A percentile compares a stretch with the other conserved stretches of the same genome.
Evolutionary conservation across 2,329 filamentous ascomycete species (phyloP).

Genomic region (Byssochlamys sp.): DNA sequence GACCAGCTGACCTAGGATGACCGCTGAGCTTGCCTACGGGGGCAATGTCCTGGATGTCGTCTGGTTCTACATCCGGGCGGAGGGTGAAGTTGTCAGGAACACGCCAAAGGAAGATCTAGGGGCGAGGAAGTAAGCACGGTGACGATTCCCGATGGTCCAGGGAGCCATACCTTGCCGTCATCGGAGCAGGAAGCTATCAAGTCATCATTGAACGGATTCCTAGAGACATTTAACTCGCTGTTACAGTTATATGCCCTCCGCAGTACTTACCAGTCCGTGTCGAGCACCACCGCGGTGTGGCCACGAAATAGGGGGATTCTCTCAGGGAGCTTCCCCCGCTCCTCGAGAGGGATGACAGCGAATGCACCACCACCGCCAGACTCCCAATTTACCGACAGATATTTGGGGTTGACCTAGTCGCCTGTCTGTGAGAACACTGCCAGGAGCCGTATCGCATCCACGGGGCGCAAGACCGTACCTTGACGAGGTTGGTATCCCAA

Average conservation of each 20-base stretch:
- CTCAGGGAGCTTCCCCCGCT: constrained; percentile 84
- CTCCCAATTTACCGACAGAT: constrained; percentile 97
- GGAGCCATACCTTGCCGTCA: constrained; percentile 63
- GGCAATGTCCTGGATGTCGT: constrained; percentile 70
- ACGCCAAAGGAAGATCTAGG: constrained; percentile 80
- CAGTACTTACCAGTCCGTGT: constrained; percentile 79
- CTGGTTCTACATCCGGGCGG: constrained; percentile 61
- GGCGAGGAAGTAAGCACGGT: constrained; percentile 10
- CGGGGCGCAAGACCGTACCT: constrained; percentile 50
- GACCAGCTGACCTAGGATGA: constrained; percentile 61
- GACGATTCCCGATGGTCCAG: neutral
- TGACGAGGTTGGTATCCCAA: constrained; percentile 97
- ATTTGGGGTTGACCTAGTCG: constrained; percentile 79
- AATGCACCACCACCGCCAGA: constrained; percentile 91
- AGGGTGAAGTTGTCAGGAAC: constrained; percentile 82
- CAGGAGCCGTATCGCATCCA: constrained; percentile 12
- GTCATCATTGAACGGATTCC: constrained; percentile 92
- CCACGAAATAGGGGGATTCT: constrained; percentile 90
- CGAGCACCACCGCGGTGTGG: constrained; percentile 87
- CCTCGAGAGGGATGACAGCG: constrained; percentile 81
- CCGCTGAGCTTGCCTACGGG: constrained; percentile 75
- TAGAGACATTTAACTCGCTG: constrained; percentile 27
- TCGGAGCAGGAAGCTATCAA: constrained; percentile 89
- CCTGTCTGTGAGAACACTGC: constrained; percentile 9
- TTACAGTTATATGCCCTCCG: neutral